Conservation (phyloP, 306 rosid species). For the barrel medic (Medicago truncatula) region MtrunA17r5.0-ANR NC_053049.1:1966501-1967000, state of each 20-base stretch:
- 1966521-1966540: background rate
- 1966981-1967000: too few species aligned
- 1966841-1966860: conserved; percentile 55
- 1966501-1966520: background rate
- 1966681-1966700: conserved; percentile 49
- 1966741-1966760: conserved; percentile 93
- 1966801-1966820: conserved; percentile 78
- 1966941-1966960: conserved; percentile 1
- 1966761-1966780: conserved; percentile 68
- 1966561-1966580: background rate
- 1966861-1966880: conserved; percentile 65
- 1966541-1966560: background rate
- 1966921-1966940: background rate
- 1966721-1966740: conserved; percentile 91
- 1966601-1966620: conserved; percentile 33
- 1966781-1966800: conserved; percentile 49
- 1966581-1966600: conserved; percentile 12
- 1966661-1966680: conserved; percentile 28
- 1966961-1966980: too few species aligned
- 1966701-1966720: conserved; percentile 78
- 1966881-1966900: conserved; percentile 77
- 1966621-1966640: conserved; percentile 16
- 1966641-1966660: background rate
- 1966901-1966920: conserved; percentile 52
- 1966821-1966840: conserved; percentile 68